Conservation (phyloP, 2,329 filamentous ascomycete genomes). For the Aspergillus unguis region DNA sequence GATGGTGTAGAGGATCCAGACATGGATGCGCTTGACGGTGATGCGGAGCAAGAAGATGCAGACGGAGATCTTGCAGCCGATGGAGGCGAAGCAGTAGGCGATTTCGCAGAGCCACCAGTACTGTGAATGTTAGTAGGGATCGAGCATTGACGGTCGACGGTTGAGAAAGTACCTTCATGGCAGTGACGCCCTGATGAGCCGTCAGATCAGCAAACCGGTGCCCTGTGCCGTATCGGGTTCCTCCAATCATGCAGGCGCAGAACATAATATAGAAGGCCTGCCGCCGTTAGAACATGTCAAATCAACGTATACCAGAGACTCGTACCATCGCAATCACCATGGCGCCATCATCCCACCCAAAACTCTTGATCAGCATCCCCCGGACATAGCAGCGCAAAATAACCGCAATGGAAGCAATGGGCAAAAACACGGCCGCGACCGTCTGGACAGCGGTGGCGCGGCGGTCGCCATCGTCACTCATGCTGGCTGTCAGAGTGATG, state of each 20-base stretch:
- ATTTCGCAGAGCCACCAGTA: conserved; percentile 53
- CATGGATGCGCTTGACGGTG: conserved; percentile 42
- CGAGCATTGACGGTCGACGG: not conserved
- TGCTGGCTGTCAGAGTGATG: not conserved
- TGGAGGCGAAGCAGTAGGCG: conserved; percentile 48
- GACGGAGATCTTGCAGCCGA: conserved; percentile 50
- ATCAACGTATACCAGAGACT: not conserved
- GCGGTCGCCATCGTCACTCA: not conserved
- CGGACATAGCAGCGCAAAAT: conserved; percentile 5
- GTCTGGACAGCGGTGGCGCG: not conserved
- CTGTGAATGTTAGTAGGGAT: conserved; percentile 8
- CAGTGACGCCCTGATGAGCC: conserved; percentile 15
- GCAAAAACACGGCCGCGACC: not conserved
- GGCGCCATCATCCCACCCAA: conserved; percentile 8
- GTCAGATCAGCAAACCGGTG: conserved; percentile 17
- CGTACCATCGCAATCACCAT: conserved; percentile 9
- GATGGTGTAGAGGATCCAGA: conserved; percentile 45
- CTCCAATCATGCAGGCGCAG: conserved; percentile 6
- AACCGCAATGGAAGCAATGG: not conserved
- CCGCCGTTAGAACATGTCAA: not conserved
- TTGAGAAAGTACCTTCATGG: conserved; percentile 20
- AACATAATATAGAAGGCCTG: conserved; percentile 7
- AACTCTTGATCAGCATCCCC: not conserved
- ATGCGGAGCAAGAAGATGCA: conserved; percentile 53
- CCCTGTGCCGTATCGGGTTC: conserved; percentile 26